Evolutionary conservation across 75 land plant species (phyloP), one percentile per base, ranked within the genome.

Genomic region (Isoetes taiwanensis): DNA sequence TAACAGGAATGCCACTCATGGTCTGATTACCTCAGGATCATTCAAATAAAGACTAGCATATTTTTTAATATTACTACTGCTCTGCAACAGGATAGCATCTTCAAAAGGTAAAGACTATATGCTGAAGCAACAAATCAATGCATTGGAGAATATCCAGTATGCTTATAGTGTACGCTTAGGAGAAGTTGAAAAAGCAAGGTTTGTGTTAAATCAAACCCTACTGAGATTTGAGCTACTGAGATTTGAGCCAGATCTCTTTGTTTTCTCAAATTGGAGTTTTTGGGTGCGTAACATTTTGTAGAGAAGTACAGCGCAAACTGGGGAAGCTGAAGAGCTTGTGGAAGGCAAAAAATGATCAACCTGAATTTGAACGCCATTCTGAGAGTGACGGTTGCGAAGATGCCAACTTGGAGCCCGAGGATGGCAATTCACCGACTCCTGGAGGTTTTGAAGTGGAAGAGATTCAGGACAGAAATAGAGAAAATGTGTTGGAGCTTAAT

Each of bases 71-170:
- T 27, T 54, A 38, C 4, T 59, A 34, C 31, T 30, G 30, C 32
- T 55, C 46, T 30, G 19, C 67, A 62, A 48, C 76, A 90, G 98
- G 65, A 74, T 78, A 53, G 83, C 93, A 34, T 70, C 29, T 33
- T 56, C 63, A 41, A 57, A 71, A 62, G 98, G 81, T 21, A 67
- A 46, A 14, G 35, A 32, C 14, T 48, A 77, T 2, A 50, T 84
- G 35, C 68, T 70, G 41, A 62, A 72, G 28, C 76, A 72, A 14
- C 78, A 94, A 64, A 56, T 78, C 17, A 80, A 63, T 29, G 96
- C 96, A 31, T 64, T 94, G 1, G 84, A 94, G 24, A 94, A 94
- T 72, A 82, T 94, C 77, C 99, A 84, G 43, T 88, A 94, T 48
- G 83, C 85, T 54, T 80, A 94, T 56, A 72, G 80, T 80, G 77